Evolutionary conservation across 2,329 filamentous ascomycete species (phyloP).

Genomic region (Paraphaeosphaeria minitans): DNA sequence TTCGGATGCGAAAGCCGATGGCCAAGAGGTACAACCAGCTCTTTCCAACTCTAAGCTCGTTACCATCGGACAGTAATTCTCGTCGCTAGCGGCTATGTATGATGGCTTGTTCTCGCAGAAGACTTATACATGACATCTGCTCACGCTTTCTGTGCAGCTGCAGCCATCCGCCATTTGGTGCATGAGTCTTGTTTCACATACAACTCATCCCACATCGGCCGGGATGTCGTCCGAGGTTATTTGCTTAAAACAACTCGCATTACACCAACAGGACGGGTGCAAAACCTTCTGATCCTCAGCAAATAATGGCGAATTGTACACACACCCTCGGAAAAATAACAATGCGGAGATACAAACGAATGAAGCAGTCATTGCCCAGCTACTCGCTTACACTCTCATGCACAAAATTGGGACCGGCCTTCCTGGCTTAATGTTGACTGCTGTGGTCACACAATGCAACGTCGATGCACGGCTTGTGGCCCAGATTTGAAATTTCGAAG

Average conservation of each 20-base stretch:
- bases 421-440: background rate
- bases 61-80: background rate
- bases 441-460: too few species aligned
- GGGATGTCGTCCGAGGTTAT: background rate
- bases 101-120: background rate
- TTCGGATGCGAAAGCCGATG: background rate
- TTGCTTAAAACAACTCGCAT: background rate
- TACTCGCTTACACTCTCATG: background rate
- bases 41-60: background rate
- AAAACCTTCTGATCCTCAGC: background rate
- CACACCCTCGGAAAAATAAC: background rate
- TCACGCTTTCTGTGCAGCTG: background rate
- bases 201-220: background rate
- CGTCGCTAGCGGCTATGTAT: background rate
- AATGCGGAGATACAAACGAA: background rate
- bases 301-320: background rate
- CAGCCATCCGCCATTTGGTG: background rate
- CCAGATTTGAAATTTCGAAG: too few species aligned
- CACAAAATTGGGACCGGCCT: background rate
- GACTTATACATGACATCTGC: background rate
- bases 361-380: too few species aligned
- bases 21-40: too few species aligned
- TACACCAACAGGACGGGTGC: background rate
- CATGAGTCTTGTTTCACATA: background rate
- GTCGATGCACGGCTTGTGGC: too few species aligned